A percentile compares a stretch with the other conserved stretches of the same genome.
Conservation (phyloP, 2,329 filamentous ascomycete genomes). For the Fusarium agapanthi region DNA sequence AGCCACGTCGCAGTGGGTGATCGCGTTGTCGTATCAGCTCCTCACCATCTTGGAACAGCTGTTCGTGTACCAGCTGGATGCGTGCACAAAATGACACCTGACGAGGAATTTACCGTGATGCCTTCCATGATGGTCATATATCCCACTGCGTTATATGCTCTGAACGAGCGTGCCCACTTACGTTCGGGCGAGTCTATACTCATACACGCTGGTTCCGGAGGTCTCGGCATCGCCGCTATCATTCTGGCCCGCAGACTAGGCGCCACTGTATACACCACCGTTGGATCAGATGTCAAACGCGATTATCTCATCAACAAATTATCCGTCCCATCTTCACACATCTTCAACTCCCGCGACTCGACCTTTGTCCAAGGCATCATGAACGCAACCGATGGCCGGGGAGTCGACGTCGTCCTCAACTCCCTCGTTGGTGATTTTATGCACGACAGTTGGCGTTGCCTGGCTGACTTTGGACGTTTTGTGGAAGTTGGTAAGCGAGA, state of each 20-base stretch:
- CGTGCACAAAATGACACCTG: accelerated
- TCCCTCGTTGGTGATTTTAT: neutral
- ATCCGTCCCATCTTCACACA: neutral
- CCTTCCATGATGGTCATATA: neutral
- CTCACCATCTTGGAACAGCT: neutral
- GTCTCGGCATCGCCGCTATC: neutral
- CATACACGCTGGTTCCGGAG: neutral
- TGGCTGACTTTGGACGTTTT: neutral
- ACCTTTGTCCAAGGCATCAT: neutral
- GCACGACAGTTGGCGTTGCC: neutral
- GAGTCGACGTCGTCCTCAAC: neutral
- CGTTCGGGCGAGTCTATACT: neutral
- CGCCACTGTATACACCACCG: neutral
- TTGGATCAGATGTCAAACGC: neutral
- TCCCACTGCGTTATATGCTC: neutral
- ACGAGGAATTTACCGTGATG: neutral
- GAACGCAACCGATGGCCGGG: accelerated
- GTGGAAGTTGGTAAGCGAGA: neutral
- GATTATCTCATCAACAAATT: neutral
- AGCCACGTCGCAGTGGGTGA: neutral
- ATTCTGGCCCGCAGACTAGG: neutral
- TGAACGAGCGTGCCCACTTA: neutral
- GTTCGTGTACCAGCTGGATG: neutral
- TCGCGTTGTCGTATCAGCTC: neutral
- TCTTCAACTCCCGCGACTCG: neutral